Percentiles rank a stretch among this genome's conserved stretches.
phyloP scores from a whole-genome alignment of 306 rosid species.

The Lotus japonicus region DNA sequence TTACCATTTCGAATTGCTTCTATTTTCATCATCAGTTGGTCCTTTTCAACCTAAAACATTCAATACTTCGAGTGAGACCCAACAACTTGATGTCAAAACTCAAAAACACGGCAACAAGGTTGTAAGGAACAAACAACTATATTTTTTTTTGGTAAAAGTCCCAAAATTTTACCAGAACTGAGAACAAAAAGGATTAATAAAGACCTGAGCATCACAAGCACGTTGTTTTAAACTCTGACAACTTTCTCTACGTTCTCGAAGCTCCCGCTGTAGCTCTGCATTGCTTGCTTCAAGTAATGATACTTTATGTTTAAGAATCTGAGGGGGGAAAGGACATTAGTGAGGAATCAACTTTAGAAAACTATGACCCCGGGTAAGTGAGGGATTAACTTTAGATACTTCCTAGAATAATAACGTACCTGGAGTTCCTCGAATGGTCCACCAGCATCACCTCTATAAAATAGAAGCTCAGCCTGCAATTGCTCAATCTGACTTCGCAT shows the following conservation, averaged over 20 bases:
- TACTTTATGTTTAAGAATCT: slow-evolving; percentile 89
- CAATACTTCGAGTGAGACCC: slow-evolving; percentile 10
- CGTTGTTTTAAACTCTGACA: slow-evolving; percentile 32
- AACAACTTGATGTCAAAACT: not conserved
- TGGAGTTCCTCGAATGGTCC: slow-evolving; percentile 82
- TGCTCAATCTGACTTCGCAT: slow-evolving; percentile 93
- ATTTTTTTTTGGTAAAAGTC: not conserved
- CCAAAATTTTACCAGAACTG: slow-evolving; percentile 6
- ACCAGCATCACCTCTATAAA: slow-evolving; percentile 63
- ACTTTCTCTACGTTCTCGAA: slow-evolving; percentile 31
- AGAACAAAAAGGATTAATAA: slow-evolving; percentile 6
- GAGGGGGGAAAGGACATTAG: not conserved
- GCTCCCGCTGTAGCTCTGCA: slow-evolving; percentile 60
- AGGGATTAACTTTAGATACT: not conserved
- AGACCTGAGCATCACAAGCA: slow-evolving; percentile 40
- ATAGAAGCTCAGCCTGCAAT: slow-evolving; percentile 75
- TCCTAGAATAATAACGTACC: slow-evolving; percentile 30
- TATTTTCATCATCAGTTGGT: slow-evolving; percentile 60
- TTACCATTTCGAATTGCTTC: slow-evolving; percentile 75
- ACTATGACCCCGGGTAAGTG: not conserved
- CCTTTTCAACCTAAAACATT: slow-evolving; percentile 76
- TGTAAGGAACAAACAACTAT: slow-evolving; percentile 19
- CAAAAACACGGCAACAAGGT: not conserved
- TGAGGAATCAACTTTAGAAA: slow-evolving; percentile 10
- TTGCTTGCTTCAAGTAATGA: slow-evolving; percentile 91